These are phyloP conservation scores for Phaseolus coccineus DNA, from an alignment of 331 rosid species.

Conservation along the genomic window DNA sequence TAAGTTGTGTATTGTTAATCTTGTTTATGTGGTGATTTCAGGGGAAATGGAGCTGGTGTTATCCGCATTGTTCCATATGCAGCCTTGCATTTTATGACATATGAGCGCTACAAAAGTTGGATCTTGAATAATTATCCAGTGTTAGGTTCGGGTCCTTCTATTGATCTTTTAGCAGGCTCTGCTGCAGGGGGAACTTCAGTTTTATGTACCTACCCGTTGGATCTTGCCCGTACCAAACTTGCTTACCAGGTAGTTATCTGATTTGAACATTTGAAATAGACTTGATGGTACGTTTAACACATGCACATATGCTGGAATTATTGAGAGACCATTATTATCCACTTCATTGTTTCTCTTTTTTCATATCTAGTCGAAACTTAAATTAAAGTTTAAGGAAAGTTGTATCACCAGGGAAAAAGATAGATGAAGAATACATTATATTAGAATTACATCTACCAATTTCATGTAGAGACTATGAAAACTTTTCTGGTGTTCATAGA, in stretches of 20 bases:
- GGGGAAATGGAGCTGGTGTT: constrained; percentile 98
- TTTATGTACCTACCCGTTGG: constrained; percentile 92
- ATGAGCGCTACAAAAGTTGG: constrained; percentile 91
- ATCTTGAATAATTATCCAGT: constrained; percentile 68
- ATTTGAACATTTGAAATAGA: constrained; percentile 28
- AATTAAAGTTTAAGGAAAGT: constrained; percentile 12
- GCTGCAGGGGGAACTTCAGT: constrained; percentile 97
- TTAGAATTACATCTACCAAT: not conserved
- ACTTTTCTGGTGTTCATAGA: not conserved
- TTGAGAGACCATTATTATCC: constrained; percentile 21
- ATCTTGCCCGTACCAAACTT: constrained; percentile 96
- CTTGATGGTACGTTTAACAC: constrained; percentile 15
- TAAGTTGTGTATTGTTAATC: constrained; percentile 17
- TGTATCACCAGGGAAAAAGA: constrained; percentile 2
- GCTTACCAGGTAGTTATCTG: constrained; percentile 81
- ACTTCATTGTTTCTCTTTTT: not conserved
- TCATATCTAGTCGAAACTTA: not conserved
- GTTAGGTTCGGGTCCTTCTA: constrained; percentile 82
- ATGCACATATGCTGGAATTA: not conserved
- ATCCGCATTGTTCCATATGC: constrained; percentile 93
- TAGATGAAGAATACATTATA: constrained; percentile 2
- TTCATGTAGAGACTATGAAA: constrained; percentile 4
- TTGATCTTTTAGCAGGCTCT: constrained; percentile 97
- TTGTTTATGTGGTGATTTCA: constrained; percentile 47
- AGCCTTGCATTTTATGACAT: constrained; percentile 95